phyloP scores from a whole-genome alignment of 2,329 filamentous ascomycete genomes.

The Fusarium nurragi region DNA sequence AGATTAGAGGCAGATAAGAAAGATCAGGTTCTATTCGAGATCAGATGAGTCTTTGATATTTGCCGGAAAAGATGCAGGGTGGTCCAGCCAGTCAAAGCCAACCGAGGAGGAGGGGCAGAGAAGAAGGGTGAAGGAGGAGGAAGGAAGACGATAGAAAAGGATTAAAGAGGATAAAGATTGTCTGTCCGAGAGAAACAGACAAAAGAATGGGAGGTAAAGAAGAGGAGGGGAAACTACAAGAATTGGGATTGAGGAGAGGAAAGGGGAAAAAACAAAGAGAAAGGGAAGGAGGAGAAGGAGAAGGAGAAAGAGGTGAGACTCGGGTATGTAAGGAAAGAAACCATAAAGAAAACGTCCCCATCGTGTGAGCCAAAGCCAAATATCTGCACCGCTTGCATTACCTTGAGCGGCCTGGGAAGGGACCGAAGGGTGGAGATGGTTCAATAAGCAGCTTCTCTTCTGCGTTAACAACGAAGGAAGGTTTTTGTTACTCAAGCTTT shows the following conservation, averaged over 20 bases:
- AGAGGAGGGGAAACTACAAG: background rate
- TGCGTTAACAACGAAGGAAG: background rate
- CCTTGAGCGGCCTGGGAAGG: background rate
- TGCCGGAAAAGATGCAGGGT: slow-evolving; percentile 23
- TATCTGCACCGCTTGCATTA: slow-evolving; percentile 4
- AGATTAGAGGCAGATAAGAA: slow-evolving; percentile 24
- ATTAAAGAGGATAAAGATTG: slow-evolving; percentile 2
- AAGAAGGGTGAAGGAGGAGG: slow-evolving; percentile 6
- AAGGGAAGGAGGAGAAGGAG: slow-evolving; percentile 6
- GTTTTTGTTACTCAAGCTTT: background rate
- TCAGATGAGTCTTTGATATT: slow-evolving; percentile 39
- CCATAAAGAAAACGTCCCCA: slow-evolving; percentile 3
- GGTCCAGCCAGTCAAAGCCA: slow-evolving; percentile 32
- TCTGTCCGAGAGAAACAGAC: background rate
- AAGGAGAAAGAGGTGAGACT: slow-evolving; percentile 12
- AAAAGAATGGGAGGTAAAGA: background rate
- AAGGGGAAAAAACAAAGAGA: background rate
- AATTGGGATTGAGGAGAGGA: background rate
- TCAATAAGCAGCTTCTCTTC: slow-evolving; percentile 19
- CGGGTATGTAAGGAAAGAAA: slow-evolving; percentile 16
- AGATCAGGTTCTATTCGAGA: slow-evolving; percentile 16
- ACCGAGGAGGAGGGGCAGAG: slow-evolving; percentile 22
- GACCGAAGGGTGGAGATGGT: slow-evolving; percentile 16
- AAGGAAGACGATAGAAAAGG: background rate
- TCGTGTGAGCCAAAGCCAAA: slow-evolving; percentile 1